Evolutionary conservation across 352 stramenopile species (phyloP), one percentile per base, ranked within the genome.

Genomic region (Elongisporangium prolatum): DNA sequence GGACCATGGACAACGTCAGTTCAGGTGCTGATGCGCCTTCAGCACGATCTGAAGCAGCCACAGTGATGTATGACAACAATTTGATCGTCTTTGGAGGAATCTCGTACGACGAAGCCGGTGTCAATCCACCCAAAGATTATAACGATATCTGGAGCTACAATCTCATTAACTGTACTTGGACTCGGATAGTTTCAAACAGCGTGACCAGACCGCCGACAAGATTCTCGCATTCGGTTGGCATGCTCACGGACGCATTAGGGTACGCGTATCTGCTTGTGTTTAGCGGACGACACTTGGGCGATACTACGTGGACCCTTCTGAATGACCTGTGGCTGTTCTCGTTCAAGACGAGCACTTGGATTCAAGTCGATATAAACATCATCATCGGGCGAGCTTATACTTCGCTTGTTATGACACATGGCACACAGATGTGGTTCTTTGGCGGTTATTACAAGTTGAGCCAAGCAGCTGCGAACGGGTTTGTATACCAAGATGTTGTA

Each of bases 1-100:
- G 28, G 28, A 40, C 28, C 8, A 40, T 40, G 28, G 28, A 40
- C 28, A 40, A 40, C 28, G 28, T 13, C 8, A 40, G 28, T 9
- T 8, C 28, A 40, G 14, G 9, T 40, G 21, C 58, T 13, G 53
- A 48, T 17, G 56, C 38, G n/a, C 80, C 80, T 4, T 57, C 67
- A 1, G 44, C 70, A 20, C 66, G 81, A 34, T 88, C 78, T 0
- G 81, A 91, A 49, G 71, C 79, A 1, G 77, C 71, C 0, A 55
- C 72, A 0, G 77, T 86, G 2, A 64, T 84, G 22, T 61, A 84
- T 49, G 62, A 80, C 16, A 64, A 82, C 38, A 63, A 71, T 50
- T 64, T 91, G 22, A 74, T 77, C 60, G 65, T 91, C n/a, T 91
- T 86, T 52, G 81, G 81, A 9, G 81, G 81, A 7, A 91, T 91